phyloP scores from a whole-genome alignment of 345 rosid species.

The Heritiera fomes region DNA sequence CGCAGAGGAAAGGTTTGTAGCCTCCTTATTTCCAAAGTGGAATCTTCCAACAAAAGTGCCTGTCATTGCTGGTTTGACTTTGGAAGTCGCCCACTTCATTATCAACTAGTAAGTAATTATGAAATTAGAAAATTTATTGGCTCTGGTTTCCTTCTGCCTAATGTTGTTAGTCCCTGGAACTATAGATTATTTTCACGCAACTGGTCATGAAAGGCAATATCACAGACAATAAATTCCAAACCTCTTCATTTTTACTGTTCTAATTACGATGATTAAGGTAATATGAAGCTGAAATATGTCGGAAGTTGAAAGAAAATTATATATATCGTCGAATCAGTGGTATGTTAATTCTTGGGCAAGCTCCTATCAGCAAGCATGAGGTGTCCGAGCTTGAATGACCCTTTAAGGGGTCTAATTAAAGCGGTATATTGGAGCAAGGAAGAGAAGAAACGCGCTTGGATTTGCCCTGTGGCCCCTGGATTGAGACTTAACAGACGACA shows the following conservation, averaged over 20 bases:
- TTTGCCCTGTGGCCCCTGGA: slow-evolving; percentile 7
- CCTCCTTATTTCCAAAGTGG: slow-evolving; percentile 20
- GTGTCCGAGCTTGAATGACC: neutral
- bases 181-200: neutral
- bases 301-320: neutral
- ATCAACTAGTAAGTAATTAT: slow-evolving; percentile 4
- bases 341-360: neutral
- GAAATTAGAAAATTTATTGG: neutral
- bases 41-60: slow-evolving; percentile 30
- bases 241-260: neutral
- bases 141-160: neutral
- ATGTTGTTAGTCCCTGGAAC: neutral
- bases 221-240: neutral
- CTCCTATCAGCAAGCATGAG: neutral
- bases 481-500: slow-evolving; percentile 15
- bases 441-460: neutral
- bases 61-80: slow-evolving; percentile 32
- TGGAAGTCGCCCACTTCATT: slow-evolving; percentile 19
- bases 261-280: no score
- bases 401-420: neutral
- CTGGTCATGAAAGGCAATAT: neutral
- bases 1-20: neutral
- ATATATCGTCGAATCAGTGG: neutral
- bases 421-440: neutral
- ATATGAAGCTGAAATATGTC: neutral